Base-by-base conservation (phyloP, 768 basidiomycete species). In the Coprinellus micaceus region DNA sequence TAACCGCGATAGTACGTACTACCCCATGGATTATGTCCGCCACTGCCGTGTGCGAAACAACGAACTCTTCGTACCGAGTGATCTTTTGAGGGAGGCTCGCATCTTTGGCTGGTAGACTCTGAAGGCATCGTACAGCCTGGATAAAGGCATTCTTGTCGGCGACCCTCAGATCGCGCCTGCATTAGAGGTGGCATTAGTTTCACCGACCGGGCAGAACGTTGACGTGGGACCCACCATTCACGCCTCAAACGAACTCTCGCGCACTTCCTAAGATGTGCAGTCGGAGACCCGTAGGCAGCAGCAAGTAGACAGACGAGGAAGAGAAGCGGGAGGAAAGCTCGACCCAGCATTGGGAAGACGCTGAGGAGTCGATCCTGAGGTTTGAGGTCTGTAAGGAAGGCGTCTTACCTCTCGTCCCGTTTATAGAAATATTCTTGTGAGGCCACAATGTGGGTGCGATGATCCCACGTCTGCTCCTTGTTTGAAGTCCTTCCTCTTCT, bases 61-160 rank as follows among this genome's bases (percentile, higher is more conserved):
- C 56, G 21, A 66, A 63, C 50, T 69, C 67, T 29, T 69, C 68
- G 44, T 58, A 67, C 6, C 66, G 65, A n/a, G 64, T 51, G n/a
- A 36, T 30, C 49, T 51, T 51, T 24, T n/a, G 2, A 2, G 17
- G 3, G 22, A 51, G 49, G 17, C 30, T 21, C 11, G 13, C 21
- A 21, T 51, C 21, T 29, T 37, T 51, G 10, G 49, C 33, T 5
- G 49, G 49, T 21, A 51, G 21, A 36, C 26, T 22, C 21, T 51
- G 49, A 30, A 51, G 49, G 22, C 49, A 51, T 4, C 22, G 29
- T 10, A 51, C 49, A 11, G 49, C 49, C 10, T 30, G 29, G 22
- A 51, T 51, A 24, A 36, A 51, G 19, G 26, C n/a, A 3, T n/a
- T 10, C 49, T 24, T 33, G 21, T 37, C 2, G 1, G 13, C 33